A percentile compares a stretch with the other conserved stretches of the same genome.
phyloP scores from a whole-genome alignment of 2,329 filamentous ascomycete genomes.

The Epichloe uncinata region DNA sequence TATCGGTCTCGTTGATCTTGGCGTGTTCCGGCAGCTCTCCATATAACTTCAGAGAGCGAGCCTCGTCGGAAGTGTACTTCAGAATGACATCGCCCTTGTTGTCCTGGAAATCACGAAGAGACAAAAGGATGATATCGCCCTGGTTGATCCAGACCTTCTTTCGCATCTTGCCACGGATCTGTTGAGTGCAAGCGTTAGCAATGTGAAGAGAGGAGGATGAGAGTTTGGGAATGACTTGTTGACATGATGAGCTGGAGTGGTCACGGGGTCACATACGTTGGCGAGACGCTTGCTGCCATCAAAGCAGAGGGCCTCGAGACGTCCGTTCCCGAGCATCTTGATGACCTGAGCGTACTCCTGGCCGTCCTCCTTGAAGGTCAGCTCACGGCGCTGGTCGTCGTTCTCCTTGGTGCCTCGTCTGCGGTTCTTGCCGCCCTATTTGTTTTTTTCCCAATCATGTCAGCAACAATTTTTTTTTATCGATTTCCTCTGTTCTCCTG shows the following conservation, averaged over 20 bases:
- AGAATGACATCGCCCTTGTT: constrained; percentile 94
- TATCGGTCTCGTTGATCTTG: constrained; percentile 99
- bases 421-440: constrained; percentile 94
- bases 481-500: neutral
- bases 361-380: constrained; percentile 97
- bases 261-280: constrained; percentile 21
- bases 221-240: too few species aligned
- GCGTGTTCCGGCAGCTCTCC: constrained; percentile 93
- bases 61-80: constrained; percentile 94
- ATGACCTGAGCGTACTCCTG: constrained; percentile 50
- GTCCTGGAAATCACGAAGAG: constrained; percentile 84
- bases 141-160: constrained; percentile 99
- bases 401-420: constrained; percentile 98
- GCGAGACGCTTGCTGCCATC: constrained; percentile 50
- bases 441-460: constrained; percentile 6
- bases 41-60: constrained; percentile 88
- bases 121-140: constrained; percentile 83
- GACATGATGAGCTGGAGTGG: too few species aligned
- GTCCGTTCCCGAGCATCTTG: constrained; percentile 94
- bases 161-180: constrained; percentile 77
- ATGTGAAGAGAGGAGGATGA: neutral
- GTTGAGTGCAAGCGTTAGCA: neutral
- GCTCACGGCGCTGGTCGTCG: constrained; percentile 97
- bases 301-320: constrained; percentile 87
- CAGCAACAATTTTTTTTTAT: constrained; percentile 4